Percentiles rank a stretch among this genome's conserved stretches.
Evolutionary conservation across 2,329 filamentous ascomycete species (phyloP).

Genomic region (Rhinocladiella mackenziei): DNA sequence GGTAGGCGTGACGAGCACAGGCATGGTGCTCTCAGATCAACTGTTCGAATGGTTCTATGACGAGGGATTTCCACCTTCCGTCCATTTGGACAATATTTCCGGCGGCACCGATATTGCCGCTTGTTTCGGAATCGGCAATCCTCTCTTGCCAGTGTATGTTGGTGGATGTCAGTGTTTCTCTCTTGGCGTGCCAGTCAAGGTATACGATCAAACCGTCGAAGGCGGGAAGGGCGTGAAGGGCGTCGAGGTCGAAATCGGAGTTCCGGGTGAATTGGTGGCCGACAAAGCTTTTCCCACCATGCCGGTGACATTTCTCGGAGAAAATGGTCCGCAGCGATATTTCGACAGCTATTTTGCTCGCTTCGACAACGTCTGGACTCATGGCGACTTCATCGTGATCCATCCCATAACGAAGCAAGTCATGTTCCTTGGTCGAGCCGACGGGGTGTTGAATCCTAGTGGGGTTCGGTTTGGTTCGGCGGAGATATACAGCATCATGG

Average conservation of each 20-base stretch:
- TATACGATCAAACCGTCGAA: conserved; percentile 45
- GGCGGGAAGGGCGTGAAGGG: conserved; percentile 44
- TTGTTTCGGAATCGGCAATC: conserved; percentile 52
- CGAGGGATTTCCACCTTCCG: conserved; percentile 60
- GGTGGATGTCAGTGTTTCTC: conserved; percentile 54
- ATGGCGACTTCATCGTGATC: conserved; percentile 72
- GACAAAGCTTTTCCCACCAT: conserved; percentile 70
- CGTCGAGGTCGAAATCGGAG: conserved; percentile 56
- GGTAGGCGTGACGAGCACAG: conserved; percentile 63
- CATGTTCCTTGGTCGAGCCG: conserved; percentile 63
- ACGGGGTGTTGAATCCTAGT: conserved; percentile 61
- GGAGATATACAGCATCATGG: conserved; percentile 92
- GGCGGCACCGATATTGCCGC: conserved; percentile 35
- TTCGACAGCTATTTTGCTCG: conserved; percentile 35
- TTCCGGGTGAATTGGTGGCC: conserved; percentile 70
- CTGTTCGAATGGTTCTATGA: conserved; percentile 80
- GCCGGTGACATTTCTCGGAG: conserved; percentile 61
- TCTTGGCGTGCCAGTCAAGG: conserved; percentile 50
- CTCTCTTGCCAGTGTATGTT: conserved; percentile 61
- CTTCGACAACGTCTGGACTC: conserved; percentile 64
- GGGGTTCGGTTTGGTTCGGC: conserved; percentile 90
- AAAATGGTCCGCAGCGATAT: conserved; percentile 54
- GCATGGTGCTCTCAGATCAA: conserved; percentile 74
- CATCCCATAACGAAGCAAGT: conserved; percentile 65
- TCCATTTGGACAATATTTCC: conserved; percentile 54